A percentile compares a stretch with the other conserved stretches of the same genome.
These are phyloP conservation scores for Candida boleticola DNA, from an alignment of 805 yeast species.

Conservation along the genomic window DNA sequence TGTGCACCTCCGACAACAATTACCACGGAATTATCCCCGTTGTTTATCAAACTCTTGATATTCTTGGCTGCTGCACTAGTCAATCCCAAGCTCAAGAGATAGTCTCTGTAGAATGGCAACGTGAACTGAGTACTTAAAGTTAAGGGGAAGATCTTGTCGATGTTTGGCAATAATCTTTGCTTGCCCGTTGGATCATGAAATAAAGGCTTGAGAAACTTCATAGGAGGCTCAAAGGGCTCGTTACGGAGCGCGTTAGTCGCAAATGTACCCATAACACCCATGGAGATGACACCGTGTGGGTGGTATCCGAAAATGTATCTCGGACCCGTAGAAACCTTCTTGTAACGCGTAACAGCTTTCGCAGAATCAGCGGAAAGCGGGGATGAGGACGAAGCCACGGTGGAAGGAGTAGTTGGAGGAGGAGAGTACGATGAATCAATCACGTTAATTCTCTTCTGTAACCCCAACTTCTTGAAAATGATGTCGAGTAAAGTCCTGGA, in stretches of 20 bases:
- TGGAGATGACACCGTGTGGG: constrained; percentile 94
- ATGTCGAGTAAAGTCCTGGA: constrained; percentile 35
- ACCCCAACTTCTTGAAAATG: constrained; percentile 34
- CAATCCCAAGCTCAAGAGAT: constrained; percentile 74
- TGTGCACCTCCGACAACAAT: constrained; percentile 96
- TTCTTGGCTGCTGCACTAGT: constrained; percentile 80
- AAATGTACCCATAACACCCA: constrained; percentile 84
- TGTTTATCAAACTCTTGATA: constrained; percentile 59
- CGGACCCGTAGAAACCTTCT: constrained; percentile 53
- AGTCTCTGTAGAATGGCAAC: constrained; percentile 84
- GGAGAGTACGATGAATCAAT: constrained; percentile 12
- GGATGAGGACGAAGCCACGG: constrained; percentile 7
- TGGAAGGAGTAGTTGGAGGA: constrained; percentile 8
- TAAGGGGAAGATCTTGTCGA: constrained; percentile 67
- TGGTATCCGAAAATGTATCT: constrained; percentile 88
- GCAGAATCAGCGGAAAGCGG: constrained; percentile 1
- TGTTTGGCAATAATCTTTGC: constrained; percentile 73
- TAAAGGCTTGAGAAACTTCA: constrained; percentile 29
- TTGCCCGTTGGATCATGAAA: constrained; percentile 70
- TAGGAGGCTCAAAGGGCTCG: constrained; percentile 41
- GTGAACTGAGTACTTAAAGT: constrained; percentile 82
- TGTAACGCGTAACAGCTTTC: constrained; percentile 9
- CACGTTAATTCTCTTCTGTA: constrained; percentile 37
- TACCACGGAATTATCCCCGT: constrained; percentile 71
- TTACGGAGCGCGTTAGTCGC: constrained; percentile 54